Evolutionary conservation across 140 eudicot genomes (phyloP), one percentile per base, ranked within the genome.

Genomic region (Anethum foeniculum): DNA sequence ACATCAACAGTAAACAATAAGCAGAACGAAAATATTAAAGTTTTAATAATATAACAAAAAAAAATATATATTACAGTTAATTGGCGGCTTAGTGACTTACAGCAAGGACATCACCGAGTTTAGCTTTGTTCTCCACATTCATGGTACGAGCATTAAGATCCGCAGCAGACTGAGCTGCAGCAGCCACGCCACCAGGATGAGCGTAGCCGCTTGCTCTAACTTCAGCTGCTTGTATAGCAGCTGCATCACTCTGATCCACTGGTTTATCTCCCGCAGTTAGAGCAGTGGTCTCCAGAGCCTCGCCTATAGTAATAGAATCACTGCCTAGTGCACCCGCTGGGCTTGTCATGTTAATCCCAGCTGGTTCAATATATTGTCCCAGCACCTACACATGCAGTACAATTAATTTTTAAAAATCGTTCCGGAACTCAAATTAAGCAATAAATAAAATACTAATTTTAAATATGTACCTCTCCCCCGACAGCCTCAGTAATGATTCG

Each of bases 151-250:
- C 77, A 77, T 94, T 94, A 75, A 72, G 75, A 38, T 93, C 71
- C 6, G 93, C 96, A 3, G 97, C 97, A 16, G 94, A 85, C 51
- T 90, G 98, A 54, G 97, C 96, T 3, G 83, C 85, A 18, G 97
- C 91, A 0, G 92, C 94, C 11, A 92, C 80, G 23, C 98, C 96
- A 12, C 91, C 91, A 0, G 94, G 93, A 34, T 84, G 77, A 1
- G 83, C 21, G 28, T 83, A 78, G 9, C 98, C 97, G 0, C 91
- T 90, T 3, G 97, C 98, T 79, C 97, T 78, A 2, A 85, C 86
- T 81, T 90, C 98, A 0, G 93, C 93, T 2, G 97, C 98, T 39
- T 86, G 96, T 43, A 94, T 92, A 1, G 97, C 98, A 1, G 94
- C 90, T 0, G 94, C 96, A 67, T 94, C 98, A 49, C 94, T 88